A percentile compares a stretch with the other conserved stretches of the same genome.
Conservation (phyloP, 2,329 filamentous ascomycete genomes). For the Polychaeton citri region DNA sequence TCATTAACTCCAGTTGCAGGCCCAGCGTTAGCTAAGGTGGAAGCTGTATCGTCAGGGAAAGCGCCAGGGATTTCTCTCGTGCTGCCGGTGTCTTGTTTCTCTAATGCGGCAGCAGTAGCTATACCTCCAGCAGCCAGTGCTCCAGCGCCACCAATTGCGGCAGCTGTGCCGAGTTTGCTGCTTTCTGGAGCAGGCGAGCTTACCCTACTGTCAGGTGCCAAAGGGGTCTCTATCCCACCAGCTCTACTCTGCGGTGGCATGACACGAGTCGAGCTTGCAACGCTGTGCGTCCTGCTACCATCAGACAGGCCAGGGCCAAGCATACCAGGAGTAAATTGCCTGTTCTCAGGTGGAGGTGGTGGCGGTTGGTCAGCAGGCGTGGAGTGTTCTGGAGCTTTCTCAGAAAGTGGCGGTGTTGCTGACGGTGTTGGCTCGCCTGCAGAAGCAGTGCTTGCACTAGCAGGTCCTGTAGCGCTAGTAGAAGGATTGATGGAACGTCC, state of each 20-base stretch:
- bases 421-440: conserved; percentile 45
- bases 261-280: conserved; percentile 44
- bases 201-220: conserved; percentile 5
- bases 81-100: conserved; percentile 8
- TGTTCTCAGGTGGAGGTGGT: conserved; percentile 56
- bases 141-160: neutral
- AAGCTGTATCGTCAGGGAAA: conserved; percentile 29
- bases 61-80: conserved; percentile 32
- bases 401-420: conserved; percentile 46
- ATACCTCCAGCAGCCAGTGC: neutral
- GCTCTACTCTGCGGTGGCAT: conserved; percentile 20
- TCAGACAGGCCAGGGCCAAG: conserved; percentile 39
- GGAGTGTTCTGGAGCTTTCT: conserved; percentile 28
- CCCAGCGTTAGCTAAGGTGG: conserved; percentile 4
- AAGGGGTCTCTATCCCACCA: conserved; percentile 14
- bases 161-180: neutral
- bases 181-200: conserved; percentile 1
- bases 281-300: conserved; percentile 9
- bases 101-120: conserved; percentile 9
- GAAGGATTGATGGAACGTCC: conserved; percentile 9
- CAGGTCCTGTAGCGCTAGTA: conserved; percentile 2
- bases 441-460: conserved; percentile 2
- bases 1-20: conserved; percentile 43
- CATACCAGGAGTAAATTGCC: conserved; percentile 68
- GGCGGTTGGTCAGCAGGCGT: conserved; percentile 43